A percentile compares a stretch with the other conserved stretches of the same genome.
Evolutionary conservation across 345 rosid genomes (phyloP).

Genomic region (Eucalyptus cladocalyx): DNA sequence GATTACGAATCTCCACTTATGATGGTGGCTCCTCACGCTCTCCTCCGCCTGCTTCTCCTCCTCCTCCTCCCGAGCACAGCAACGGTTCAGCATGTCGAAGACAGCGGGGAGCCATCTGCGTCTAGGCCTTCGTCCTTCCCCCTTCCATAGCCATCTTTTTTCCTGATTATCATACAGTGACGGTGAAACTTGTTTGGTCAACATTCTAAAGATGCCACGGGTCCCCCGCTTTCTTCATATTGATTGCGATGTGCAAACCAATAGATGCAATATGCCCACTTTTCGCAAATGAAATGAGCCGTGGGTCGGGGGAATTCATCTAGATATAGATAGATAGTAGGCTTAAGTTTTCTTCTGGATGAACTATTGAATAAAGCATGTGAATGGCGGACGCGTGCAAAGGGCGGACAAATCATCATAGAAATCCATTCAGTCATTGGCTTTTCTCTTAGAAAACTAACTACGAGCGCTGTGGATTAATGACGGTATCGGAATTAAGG

Average conservation of each 20-base stretch:
- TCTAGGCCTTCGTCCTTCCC: background rate
- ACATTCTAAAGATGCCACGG: background rate
- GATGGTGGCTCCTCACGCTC: constrained; percentile 40
- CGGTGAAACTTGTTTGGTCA: background rate
- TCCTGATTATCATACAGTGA: background rate
- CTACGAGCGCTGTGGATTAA: too few species aligned
- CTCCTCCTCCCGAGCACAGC: constrained; percentile 32
- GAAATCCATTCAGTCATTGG: too few species aligned
- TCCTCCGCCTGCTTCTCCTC: background rate
- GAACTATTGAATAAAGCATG: background rate
- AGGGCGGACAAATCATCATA: background rate
- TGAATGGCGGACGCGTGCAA: fast-evolving
- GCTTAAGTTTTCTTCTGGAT: background rate
- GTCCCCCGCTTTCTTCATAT: background rate
- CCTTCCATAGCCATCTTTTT: background rate
- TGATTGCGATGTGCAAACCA: background rate
- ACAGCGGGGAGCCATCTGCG: constrained; percentile 16
- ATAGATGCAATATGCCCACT: background rate
- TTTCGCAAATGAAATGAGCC: background rate
- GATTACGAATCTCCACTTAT: constrained; percentile 36
- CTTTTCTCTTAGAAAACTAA: too few species aligned
- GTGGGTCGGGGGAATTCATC: background rate
- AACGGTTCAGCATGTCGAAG: constrained; percentile 21
- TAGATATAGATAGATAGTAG: background rate
- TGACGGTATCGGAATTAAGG: too few species aligned